Conservation (phyloP, 192 early-diverging fungal species). For the Gaertneriomyces sp. region DNA sequence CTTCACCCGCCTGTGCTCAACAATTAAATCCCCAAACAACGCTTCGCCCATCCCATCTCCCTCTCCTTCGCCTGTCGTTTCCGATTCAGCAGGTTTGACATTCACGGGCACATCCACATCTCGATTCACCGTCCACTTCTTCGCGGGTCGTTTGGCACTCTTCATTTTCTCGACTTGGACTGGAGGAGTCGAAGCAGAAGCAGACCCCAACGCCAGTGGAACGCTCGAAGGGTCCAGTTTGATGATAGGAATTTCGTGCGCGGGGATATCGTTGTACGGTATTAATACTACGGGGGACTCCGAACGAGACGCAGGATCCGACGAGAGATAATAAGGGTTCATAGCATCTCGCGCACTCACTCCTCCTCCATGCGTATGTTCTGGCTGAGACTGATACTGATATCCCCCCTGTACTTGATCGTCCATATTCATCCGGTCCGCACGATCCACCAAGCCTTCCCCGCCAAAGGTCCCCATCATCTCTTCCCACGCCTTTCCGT, state of each 20-base stretch:
- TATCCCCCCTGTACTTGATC: not conserved
- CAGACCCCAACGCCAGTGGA: not conserved
- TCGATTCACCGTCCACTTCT: constrained; percentile 38
- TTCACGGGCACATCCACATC: constrained; percentile 36
- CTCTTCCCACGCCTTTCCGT: constrained; percentile 32
- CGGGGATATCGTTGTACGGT: constrained; percentile 59
- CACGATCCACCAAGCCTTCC: constrained; percentile 1
- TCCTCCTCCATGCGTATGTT: not conserved
- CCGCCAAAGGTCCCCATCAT: constrained; percentile 27
- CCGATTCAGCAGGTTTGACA: not conserved
- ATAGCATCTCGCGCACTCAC: not conserved
- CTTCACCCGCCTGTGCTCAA: constrained; percentile 12
- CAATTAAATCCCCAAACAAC: constrained; percentile 20
- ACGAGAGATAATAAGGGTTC: not conserved
- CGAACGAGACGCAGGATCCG: constrained; percentile 22
- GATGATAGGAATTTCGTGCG: constrained; percentile 81
- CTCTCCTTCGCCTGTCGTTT: constrained; percentile 5
- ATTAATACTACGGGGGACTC: constrained; percentile 53
- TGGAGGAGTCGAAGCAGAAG: not conserved
- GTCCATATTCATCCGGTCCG: not conserved
- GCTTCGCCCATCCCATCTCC: constrained; percentile 28
- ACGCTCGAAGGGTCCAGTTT: constrained; percentile 35
- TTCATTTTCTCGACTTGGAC: constrained; percentile 12
- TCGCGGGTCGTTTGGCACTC: constrained; percentile 19
- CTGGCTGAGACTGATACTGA: not conserved